Percentiles rank a stretch among this genome's conserved stretches.
phyloP scores from a whole-genome alignment of 257 asterid genomes.

The Sherardia arvensis region DNA sequence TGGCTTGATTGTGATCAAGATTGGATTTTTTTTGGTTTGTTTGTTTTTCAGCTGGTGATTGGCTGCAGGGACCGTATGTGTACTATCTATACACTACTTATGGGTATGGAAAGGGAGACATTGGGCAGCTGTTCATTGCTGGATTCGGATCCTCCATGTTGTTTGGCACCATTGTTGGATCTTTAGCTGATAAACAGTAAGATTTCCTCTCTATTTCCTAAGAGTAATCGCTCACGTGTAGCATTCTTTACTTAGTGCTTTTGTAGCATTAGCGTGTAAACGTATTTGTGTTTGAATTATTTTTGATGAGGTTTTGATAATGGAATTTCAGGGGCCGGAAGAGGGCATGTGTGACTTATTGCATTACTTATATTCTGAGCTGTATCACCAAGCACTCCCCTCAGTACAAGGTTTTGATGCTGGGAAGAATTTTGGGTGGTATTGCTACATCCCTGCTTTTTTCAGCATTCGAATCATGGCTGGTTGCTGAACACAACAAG shows the following conservation, averaged over 20 bases:
- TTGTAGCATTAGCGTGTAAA: too few species aligned
- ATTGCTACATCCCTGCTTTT: conserved; percentile 91
- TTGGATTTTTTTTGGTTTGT: conserved; percentile 3
- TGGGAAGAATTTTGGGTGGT: conserved; percentile 94
- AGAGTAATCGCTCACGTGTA: background rate
- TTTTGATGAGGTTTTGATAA: conserved; percentile 8
- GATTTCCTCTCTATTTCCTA: conserved; percentile 2
- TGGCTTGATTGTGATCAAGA: background rate
- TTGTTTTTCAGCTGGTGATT: conserved; percentile 37
- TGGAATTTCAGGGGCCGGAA: conserved; percentile 69
- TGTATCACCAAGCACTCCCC: conserved; percentile 96
- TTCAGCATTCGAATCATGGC: conserved; percentile 96
- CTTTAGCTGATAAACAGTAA: conserved; percentile 50
- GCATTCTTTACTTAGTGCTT: too few species aligned
- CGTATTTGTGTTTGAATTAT: conserved; percentile 12
- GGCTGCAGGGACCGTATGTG: conserved; percentile 54
- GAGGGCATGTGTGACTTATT: conserved; percentile 89
- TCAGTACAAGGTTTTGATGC: conserved; percentile 71
- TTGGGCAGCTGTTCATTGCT: conserved; percentile 50
- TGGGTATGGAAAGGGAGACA: conserved; percentile 42
- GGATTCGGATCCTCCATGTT: conserved; percentile 56
- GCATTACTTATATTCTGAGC: conserved; percentile 86
- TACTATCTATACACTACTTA: conserved; percentile 43
- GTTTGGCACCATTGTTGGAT: conserved; percentile 51
- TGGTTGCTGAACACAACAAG: conserved; percentile 98